Conservation (phyloP, 768 basidiomycete genomes). For the Austroboletus festivus region DNA sequence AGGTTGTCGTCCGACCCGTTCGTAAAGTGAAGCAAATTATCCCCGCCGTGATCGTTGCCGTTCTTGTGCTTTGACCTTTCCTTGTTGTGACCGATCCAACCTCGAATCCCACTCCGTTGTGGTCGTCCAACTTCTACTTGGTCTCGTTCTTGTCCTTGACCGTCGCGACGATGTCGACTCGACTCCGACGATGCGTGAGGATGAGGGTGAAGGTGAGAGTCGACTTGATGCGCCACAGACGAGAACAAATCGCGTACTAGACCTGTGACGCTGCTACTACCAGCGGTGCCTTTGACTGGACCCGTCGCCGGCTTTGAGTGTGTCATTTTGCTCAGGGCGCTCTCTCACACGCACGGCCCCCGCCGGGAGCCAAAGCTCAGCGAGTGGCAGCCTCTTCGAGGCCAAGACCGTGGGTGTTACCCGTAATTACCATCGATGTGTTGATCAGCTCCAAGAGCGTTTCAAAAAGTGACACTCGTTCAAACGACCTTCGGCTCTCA, state of each 20-base stretch:
- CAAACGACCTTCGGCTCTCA: no score
- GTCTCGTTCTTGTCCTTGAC: no score
- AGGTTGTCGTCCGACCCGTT: constrained; percentile 15
- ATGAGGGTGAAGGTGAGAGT: constrained; percentile 16
- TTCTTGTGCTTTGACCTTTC: background rate
- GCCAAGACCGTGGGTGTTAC: constrained; percentile 2
- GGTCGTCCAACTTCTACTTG: background rate
- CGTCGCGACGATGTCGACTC: no score
- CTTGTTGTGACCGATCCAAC: constrained; percentile 12
- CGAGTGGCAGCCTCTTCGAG: no score
- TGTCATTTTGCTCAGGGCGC: background rate
- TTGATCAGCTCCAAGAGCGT: background rate
- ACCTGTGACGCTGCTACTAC: background rate
- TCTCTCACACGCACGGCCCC: no score
- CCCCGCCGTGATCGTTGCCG: no score
- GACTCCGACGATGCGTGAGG: no score
- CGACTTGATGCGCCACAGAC: constrained; percentile 24
- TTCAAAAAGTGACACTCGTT: no score
- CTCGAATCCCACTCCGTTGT: constrained; percentile 16
- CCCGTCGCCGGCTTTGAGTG: background rate
- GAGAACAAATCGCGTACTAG: constrained; percentile 20
- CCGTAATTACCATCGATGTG: background rate
- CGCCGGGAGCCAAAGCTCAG: no score
- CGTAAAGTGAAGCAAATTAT: constrained; percentile 16
- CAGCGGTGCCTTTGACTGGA: constrained; percentile 1